phyloP scores from a whole-genome alignment of 192 early-diverging fungal species.

The Spizellomyces sp. region DNA sequence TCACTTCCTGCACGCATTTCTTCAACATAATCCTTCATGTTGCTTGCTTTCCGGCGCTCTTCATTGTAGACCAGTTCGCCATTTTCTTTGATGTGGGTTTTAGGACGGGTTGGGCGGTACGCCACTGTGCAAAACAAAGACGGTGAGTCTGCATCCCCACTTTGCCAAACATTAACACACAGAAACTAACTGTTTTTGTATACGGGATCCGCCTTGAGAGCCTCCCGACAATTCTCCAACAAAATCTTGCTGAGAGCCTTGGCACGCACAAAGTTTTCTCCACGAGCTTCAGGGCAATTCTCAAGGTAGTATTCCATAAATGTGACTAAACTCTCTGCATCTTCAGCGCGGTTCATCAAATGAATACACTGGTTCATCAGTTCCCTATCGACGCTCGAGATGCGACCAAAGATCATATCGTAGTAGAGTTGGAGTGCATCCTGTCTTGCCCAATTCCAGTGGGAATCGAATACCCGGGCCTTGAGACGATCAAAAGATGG shows the following conservation, averaged over 20 bases:
- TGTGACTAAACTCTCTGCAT: constrained; percentile 62
- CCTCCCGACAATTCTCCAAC: constrained; percentile 88
- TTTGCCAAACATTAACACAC: not conserved
- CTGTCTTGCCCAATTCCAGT: constrained; percentile 97
- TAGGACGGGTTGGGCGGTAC: constrained; percentile 80
- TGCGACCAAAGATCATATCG: constrained; percentile 88
- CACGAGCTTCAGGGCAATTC: constrained; percentile 72
- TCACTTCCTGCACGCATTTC: constrained; percentile 66
- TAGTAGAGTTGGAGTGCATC: constrained; percentile 87
- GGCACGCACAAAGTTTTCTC: constrained; percentile 81
- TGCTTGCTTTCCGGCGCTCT: constrained; percentile 80
- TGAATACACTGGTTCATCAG: constrained; percentile 87
- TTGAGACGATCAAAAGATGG: constrained; percentile 82
- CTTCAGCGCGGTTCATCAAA: constrained; percentile 89
- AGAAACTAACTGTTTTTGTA: constrained; percentile 80
- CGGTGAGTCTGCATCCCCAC: not conserved
- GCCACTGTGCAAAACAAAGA: constrained; percentile 51
- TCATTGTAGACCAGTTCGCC: constrained; percentile 87
- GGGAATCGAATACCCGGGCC: constrained; percentile 89
- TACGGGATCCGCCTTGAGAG: constrained; percentile 73
- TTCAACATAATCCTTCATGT: constrained; percentile 92
- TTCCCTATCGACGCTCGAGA: constrained; percentile 88
- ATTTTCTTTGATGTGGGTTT: constrained; percentile 73
- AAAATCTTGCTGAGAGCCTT: constrained; percentile 80
- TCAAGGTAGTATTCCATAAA: constrained; percentile 89